A percentile compares a stretch with the other conserved stretches of the same genome.
Conservation (phyloP, 2,329 filamentous ascomycete species). For the Nigrospora sphaerica region DNA sequence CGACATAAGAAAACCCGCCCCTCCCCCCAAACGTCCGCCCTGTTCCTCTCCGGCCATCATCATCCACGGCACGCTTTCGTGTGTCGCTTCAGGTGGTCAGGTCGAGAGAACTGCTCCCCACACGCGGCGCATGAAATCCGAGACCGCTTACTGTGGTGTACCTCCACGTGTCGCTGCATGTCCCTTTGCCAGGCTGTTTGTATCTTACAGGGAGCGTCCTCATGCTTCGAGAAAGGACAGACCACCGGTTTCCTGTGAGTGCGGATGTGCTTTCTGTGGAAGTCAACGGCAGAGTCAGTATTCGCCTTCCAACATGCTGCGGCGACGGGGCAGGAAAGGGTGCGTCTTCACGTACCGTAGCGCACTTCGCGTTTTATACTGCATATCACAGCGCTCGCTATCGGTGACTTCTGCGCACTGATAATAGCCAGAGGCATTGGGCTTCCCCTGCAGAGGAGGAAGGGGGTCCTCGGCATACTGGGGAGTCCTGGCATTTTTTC, state of each 20-base stretch:
- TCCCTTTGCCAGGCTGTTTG: background rate
- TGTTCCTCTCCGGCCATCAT: background rate
- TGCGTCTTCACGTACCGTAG: background rate
- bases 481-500: too few relatives aligned
- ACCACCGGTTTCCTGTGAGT: conserved; percentile 1
- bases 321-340: too few relatives aligned
- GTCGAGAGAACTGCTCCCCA: background rate
- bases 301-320: too few relatives aligned
- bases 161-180: background rate
- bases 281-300: too few relatives aligned
- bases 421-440: too few relatives aligned
- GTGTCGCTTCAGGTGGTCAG: conserved; percentile 3
- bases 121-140: background rate
- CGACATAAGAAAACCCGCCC: background rate
- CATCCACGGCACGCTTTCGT: background rate
- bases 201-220: background rate
- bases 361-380: background rate
- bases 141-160: background rate
- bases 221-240: background rate
- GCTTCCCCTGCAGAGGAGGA: too few relatives aligned
- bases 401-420: background rate
- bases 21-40: background rate
- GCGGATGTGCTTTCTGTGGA: conserved; percentile 1
- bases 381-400: background rate
- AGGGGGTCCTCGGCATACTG: too few relatives aligned